Evolutionary conservation across 129 eudicot species (phyloP).

Genomic region (Chrysanthemum seticuspe): DNA sequence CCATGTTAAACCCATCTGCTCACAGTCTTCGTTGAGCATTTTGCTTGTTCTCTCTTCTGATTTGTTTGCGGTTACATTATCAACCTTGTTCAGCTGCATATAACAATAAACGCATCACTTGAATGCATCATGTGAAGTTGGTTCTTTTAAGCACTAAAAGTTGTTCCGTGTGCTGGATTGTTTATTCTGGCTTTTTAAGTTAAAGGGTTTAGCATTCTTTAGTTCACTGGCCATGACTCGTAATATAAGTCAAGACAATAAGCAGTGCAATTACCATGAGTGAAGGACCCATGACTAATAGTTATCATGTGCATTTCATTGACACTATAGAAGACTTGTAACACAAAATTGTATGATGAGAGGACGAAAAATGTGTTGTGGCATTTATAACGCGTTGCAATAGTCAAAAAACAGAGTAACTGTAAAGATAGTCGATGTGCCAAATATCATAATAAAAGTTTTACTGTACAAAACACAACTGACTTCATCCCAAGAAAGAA

Average conservation of each 20-base stretch:
- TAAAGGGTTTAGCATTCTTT: too few relatives aligned
- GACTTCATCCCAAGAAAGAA: too few relatives aligned
- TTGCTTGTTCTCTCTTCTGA: constrained; percentile 55
- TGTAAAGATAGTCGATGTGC: too few relatives aligned
- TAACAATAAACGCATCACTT: constrained; percentile 2
- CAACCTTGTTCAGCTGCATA: constrained; percentile 58
- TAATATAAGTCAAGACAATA: neutral
- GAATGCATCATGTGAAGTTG: neutral
- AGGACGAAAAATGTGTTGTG: too few relatives aligned
- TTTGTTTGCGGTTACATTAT: constrained; percentile 38
- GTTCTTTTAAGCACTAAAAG: neutral
- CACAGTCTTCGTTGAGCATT: constrained; percentile 71
- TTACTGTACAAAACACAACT: too few relatives aligned
- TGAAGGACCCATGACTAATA: neutral
- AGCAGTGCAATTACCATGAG: neutral
- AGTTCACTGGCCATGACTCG: too few relatives aligned
- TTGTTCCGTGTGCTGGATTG: neutral
- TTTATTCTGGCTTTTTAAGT: neutral
- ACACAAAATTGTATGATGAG: too few relatives aligned
- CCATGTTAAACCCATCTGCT: constrained; percentile 94
- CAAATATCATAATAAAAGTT: too few relatives aligned
- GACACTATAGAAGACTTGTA: too few relatives aligned
- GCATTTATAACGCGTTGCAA: too few relatives aligned
- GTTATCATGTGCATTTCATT: neutral
- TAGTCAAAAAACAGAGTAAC: too few relatives aligned